Percentiles rank a stretch among this genome's conserved stretches.
phyloP scores from a whole-genome alignment of 495 filamentous ascomycete genomes.

The Evansstolkia leycettana region DNA sequence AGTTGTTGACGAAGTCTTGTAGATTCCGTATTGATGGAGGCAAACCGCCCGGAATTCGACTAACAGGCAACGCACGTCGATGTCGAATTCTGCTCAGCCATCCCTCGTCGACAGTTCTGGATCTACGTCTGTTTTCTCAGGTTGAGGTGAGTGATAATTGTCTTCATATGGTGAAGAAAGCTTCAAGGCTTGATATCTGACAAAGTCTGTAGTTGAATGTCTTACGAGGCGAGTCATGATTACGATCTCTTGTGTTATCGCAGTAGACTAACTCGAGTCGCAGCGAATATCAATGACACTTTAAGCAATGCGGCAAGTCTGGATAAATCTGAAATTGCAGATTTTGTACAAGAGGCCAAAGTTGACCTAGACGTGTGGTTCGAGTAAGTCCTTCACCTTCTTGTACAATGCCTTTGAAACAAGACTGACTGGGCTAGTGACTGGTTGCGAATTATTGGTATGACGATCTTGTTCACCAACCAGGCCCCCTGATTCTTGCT shows the following conservation, averaged over 20 bases:
- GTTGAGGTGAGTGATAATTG: conserved; percentile 27
- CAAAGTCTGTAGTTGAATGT: conserved; percentile 22
- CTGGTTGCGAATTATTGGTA: conserved; percentile 33
- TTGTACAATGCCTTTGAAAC: not conserved
- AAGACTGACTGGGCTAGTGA: conserved; percentile 15
- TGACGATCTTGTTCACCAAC: conserved; percentile 2
- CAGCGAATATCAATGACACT: conserved; percentile 24
- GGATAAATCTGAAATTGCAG: conserved; percentile 17
- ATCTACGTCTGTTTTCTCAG: conserved; percentile 39
- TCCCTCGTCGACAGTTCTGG: conserved; percentile 27
- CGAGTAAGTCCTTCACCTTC: conserved; percentile 15
- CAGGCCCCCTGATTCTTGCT: too few relatives aligned
- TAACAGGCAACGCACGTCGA: conserved; percentile 25
- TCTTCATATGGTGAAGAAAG: not conserved
- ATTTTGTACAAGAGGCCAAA: conserved; percentile 31
- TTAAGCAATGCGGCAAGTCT: conserved; percentile 10
- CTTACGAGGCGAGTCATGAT: conserved; percentile 20
- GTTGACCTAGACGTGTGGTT: conserved; percentile 36
- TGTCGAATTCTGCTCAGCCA: conserved; percentile 32
- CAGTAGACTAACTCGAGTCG: too few relatives aligned
- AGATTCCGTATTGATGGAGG: conserved; percentile 40
- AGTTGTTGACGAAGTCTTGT: not conserved
- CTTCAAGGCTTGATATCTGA: not conserved
- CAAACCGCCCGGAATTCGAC: conserved; percentile 31
- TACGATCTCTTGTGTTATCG: not conserved